phyloP scores from a whole-genome alignment of 352 stramenopile species.

The Pythium aphanidermatum region DNA sequence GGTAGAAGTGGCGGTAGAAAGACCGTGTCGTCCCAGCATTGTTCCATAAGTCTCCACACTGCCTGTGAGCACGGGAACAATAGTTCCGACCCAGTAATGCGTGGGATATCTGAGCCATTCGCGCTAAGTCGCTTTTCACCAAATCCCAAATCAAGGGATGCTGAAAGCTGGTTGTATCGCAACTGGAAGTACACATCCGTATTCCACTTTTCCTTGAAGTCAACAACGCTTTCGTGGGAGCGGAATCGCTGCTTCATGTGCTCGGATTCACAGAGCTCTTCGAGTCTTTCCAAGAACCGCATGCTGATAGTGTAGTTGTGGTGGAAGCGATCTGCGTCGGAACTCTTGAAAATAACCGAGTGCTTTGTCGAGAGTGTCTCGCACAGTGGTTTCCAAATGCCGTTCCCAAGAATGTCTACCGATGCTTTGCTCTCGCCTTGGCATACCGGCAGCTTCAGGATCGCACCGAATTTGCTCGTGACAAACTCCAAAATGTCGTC shows the following conservation, averaged over 20 bases:
- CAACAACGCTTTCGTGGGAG: slow-evolving; percentile 56
- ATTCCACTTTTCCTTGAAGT: slow-evolving; percentile 88
- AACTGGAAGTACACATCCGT: slow-evolving; percentile 86
- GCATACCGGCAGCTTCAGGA: slow-evolving; percentile 58
- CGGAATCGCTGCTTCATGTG: slow-evolving; percentile 60
- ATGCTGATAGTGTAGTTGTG: slow-evolving; percentile 79
- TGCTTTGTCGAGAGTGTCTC: slow-evolving; percentile 64
- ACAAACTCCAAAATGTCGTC: slow-evolving; percentile 70
- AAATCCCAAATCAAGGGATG: slow-evolving; percentile 47
- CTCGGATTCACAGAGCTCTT: slow-evolving; percentile 53
- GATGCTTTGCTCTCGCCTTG: slow-evolving; percentile 58
- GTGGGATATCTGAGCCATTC: slow-evolving; percentile 1
- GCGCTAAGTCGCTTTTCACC: slow-evolving; percentile 10
- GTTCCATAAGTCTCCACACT: slow-evolving; percentile 39
- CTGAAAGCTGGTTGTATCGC: slow-evolving; percentile 45
- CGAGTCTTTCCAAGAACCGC: slow-evolving; percentile 51
- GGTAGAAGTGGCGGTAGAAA: slow-evolving; percentile 52
- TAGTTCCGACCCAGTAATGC: slow-evolving; percentile 10
- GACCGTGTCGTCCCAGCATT: slow-evolving; percentile 55
- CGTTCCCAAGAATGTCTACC: slow-evolving; percentile 75
- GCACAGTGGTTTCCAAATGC: slow-evolving; percentile 75
- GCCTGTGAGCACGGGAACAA: slow-evolving; percentile 45
- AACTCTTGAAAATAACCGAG: slow-evolving; percentile 75
- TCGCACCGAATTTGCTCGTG: slow-evolving; percentile 50
- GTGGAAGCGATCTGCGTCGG: slow-evolving; percentile 73